Conservation (phyloP, 371 early-diverging fungal species). For the Dichotomocladium elegans region DNA sequence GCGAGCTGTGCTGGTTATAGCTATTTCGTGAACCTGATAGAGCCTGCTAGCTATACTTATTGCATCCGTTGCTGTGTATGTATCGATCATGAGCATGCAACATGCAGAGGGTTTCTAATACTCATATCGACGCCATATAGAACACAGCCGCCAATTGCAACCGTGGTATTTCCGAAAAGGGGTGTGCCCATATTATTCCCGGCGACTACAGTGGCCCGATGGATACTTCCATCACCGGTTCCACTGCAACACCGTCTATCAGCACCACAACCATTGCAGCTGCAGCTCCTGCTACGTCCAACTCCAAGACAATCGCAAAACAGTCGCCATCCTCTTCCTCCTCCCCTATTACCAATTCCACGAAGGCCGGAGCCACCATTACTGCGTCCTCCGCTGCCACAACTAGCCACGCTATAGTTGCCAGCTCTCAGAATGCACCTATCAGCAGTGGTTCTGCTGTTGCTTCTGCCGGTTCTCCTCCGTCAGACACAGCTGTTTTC, state of each 20-base stretch:
- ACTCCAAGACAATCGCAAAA: too few species aligned
- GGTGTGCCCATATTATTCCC: slow-evolving; percentile 35
- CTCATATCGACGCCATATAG: background rate
- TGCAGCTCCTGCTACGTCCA: slow-evolving; percentile 1
- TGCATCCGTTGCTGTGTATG: slow-evolving; percentile 59
- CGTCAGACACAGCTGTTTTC: too few species aligned
- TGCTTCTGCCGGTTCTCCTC: too few species aligned
- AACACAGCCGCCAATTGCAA: slow-evolving; percentile 28
- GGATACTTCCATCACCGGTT: slow-evolving; percentile 1
- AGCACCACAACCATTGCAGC: background rate
- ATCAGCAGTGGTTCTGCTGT: too few species aligned
- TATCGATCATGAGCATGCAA: too few species aligned
- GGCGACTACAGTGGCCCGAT: slow-evolving; percentile 38
- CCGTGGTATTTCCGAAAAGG: slow-evolving; percentile 30
- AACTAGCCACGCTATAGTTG: too few species aligned
- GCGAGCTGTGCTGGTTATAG: slow-evolving; percentile 45
- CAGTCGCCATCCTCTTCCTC: slow-evolving; percentile 7
- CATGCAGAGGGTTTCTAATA: background rate
- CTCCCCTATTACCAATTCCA: background rate
- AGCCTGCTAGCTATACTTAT: slow-evolving; percentile 40
- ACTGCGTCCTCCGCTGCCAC: background rate
- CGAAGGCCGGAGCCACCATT: background rate
- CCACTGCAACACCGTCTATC: background rate
- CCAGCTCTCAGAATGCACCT: too few species aligned
- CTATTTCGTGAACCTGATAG: slow-evolving; percentile 48